Evolutionary conservation across 345 rosid genomes (phyloP).

Genomic region (Eutrema heterophyllum): DNA sequence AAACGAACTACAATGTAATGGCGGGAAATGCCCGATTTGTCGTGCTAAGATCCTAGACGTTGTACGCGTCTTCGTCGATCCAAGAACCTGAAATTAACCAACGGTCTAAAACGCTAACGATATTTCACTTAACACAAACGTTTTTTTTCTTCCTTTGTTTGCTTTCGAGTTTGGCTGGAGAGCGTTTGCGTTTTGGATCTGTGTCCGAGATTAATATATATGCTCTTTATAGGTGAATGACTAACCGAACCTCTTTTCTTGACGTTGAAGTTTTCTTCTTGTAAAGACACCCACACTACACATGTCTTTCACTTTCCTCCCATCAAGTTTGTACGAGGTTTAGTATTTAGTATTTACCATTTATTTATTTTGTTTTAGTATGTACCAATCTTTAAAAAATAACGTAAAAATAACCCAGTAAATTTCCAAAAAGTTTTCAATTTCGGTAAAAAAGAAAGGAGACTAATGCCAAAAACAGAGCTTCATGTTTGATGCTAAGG

Average conservation of each 20-base stretch:
- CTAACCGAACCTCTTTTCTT: constrained; percentile 8
- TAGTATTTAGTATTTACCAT: neutral
- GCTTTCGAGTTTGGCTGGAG: neutral
- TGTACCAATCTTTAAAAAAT: neutral
- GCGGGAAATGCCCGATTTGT: constrained; percentile 76
- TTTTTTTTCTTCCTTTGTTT: neutral
- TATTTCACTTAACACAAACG: neutral
- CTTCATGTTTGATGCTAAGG: neutral
- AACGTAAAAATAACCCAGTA: neutral
- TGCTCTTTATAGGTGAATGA: constrained; percentile 1
- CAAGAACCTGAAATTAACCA: constrained; percentile 8
- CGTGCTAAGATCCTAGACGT: constrained; percentile 72
- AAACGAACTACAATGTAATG: constrained; percentile 54
- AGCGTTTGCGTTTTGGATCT: constrained; percentile 17
- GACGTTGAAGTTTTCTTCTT: constrained; percentile 13
- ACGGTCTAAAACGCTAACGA: constrained; percentile 1
- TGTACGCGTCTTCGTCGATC: constrained; percentile 55
- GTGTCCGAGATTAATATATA: constrained; percentile 3
- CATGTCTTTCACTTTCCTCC: constrained; percentile 8
- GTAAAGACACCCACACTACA: neutral
- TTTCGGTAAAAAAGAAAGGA: neutral
- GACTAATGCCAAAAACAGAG: neutral
- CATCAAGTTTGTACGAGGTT: constrained; percentile 17
- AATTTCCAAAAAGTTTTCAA: neutral
- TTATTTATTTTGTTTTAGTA: neutral